phyloP scores from a whole-genome alignment of 352 stramenopile genomes.

The Chrysophaeum taylorii region DNA sequence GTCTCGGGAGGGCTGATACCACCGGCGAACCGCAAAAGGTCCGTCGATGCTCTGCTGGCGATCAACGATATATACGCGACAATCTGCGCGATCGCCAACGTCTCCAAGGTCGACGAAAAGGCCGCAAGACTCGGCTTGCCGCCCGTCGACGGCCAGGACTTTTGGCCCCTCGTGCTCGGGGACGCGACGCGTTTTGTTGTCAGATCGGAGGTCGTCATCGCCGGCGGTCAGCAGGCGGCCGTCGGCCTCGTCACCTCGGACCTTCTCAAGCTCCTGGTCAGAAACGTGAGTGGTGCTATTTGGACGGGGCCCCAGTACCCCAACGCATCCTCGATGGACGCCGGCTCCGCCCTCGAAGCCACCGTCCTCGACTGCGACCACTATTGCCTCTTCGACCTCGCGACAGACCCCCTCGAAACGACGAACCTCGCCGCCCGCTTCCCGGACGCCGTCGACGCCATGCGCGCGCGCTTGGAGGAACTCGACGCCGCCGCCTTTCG shows the following conservation, averaged over 20 bases:
- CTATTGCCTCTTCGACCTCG: conserved; percentile 37
- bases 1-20: conserved; percentile 29
- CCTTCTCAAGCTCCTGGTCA: conserved; percentile 21
- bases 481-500: too few species aligned
- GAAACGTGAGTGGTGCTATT: conserved; percentile 15
- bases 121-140: conserved; percentile 14
- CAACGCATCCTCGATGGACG: conserved; percentile 7
- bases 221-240: conserved; percentile 1
- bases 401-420: conserved; percentile 28
- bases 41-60: conserved; percentile 21
- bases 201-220: conserved; percentile 21
- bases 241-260: conserved; percentile 19
- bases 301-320: conserved; percentile 24
- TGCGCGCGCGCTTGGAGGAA: too few species aligned
- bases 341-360: not conserved
- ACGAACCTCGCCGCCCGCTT: conserved; percentile 19
- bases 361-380: conserved; percentile 9
- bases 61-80: conserved; percentile 30
- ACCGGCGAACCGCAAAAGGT: conserved; percentile 5
- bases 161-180: conserved; percentile 23
- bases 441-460: conserved; percentile 17
- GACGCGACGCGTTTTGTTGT: not conserved
- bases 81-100: conserved; percentile 22
- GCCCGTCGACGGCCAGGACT: conserved; percentile 25
- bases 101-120: conserved; percentile 1